Base-by-base conservation (phyloP, 164 flowering plant genomes). In the Hamamelis virginiana region DNA sequence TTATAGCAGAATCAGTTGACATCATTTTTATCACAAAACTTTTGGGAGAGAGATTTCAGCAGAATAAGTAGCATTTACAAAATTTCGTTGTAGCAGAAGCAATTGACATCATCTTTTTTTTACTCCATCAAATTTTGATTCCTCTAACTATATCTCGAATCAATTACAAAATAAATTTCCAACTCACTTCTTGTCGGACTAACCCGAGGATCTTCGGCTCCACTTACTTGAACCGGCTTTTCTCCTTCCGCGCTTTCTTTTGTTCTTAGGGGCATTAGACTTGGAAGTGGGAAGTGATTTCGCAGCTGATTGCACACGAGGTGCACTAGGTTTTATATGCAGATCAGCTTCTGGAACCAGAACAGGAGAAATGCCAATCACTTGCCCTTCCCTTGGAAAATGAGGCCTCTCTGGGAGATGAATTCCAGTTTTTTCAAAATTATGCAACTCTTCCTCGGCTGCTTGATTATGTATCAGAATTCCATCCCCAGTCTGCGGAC, bases 231-330 rank as follows among this genome's bases (percentile, higher is more conserved):
- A 9, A n/a, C 73, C 72, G 66, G 77, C 63, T 62, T 69, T 78
- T 22, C 77, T 72, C 71, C 70, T 79, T 8, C 78, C 80, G 19
- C 78, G 75, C 71, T 71, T 80, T 65, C 76, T 80, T 67, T 62
- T 80, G 22, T 59, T 82, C 45, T 28, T 70, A 26, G 79, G n/a
- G 51, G 58, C 59, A 62, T 69, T 74, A 33, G 69, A 4, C 74
- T 70, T 74, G 33, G 81, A 60, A 28, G 72, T 47, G 10, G 80
- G 57, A 45, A 59, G 71, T 14, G 69, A 16, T 64, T 68, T 74
- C 5, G 28, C 47, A 25, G 72, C 23, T 23, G 64, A 55, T 14
- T 48, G 66, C 15, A 53, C 58, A 43, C 70, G 59, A n/a, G 56
- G 66, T 18, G 21, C 59, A 22, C 12, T 8, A 9, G 44, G 3